phyloP scores from a whole-genome alignment of 192 early-diverging fungal genomes.

The Physocladia obscura region DNA sequence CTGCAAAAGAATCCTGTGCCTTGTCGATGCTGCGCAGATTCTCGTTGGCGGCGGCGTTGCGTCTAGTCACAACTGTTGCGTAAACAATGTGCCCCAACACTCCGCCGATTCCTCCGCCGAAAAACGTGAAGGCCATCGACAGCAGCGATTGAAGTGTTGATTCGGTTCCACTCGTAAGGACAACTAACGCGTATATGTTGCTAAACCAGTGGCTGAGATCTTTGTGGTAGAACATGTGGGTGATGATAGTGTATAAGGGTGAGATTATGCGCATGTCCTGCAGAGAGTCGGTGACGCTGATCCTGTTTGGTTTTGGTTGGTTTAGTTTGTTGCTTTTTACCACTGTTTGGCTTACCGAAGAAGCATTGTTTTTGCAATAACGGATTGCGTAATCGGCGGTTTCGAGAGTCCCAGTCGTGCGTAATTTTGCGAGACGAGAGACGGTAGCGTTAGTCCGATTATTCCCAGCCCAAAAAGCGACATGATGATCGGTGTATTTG shows the following conservation, averaged over 20 bases:
- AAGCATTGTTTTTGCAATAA: conserved; percentile 16
- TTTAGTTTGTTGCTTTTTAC: not conserved
- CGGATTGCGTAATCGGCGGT: conserved; percentile 10
- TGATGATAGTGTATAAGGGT: conserved; percentile 25
- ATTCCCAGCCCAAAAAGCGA: not conserved
- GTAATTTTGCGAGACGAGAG: conserved; percentile 23
- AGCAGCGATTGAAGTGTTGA: not conserved
- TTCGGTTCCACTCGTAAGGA: not conserved
- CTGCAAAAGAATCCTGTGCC: not conserved
- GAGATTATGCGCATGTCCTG: conserved; percentile 21
- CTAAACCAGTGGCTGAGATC: conserved; percentile 25
- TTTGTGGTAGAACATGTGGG: conserved; percentile 37
- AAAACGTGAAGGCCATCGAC: conserved; percentile 1
- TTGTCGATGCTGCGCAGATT: not conserved
- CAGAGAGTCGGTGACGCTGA: conserved; percentile 14
- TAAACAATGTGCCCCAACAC: conserved; percentile 11
- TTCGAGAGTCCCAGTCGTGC: conserved; percentile 15
- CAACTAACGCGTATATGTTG: conserved; percentile 29
- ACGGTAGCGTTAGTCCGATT: conserved; percentile 23
- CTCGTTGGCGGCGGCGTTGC: not conserved
- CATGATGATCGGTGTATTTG: not conserved
- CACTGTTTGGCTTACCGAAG: not conserved
- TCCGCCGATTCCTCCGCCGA: conserved; percentile 30
- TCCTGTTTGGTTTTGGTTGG: not conserved
- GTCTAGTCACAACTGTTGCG: not conserved